A percentile compares a stretch with the other conserved stretches of the same genome.
Conservation (phyloP, 768 basidiomycete species). For the Tricholoma furcatifolium region DNA sequence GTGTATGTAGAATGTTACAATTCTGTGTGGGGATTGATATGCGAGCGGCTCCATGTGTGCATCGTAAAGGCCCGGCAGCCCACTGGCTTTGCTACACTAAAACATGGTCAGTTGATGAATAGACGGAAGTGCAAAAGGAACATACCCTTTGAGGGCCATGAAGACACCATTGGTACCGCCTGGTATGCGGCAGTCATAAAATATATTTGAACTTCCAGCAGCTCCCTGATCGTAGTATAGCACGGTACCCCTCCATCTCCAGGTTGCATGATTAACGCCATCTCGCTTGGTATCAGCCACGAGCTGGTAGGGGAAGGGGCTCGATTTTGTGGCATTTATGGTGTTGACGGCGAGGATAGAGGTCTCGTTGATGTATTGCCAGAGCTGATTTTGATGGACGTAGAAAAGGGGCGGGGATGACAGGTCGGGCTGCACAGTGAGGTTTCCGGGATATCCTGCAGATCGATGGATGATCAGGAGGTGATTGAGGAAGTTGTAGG, state of each 20-base stretch:
- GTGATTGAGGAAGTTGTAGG: background rate
- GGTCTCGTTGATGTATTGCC: conserved; percentile 54
- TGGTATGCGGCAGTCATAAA: conserved; percentile 37
- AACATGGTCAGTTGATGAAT: background rate
- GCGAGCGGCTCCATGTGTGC: conserved; percentile 16
- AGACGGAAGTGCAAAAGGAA: conserved; percentile 7
- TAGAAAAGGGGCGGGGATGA: conserved; percentile 49
- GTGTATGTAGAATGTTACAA: background rate
- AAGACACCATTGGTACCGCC: conserved; percentile 44
- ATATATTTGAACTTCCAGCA: conserved; percentile 42
- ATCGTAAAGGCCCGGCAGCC: conserved; percentile 18
- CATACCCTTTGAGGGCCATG: conserved; percentile 47
- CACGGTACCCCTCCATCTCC: conserved; percentile 58
- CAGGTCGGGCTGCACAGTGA: conserved; percentile 38
- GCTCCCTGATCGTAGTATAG: conserved; percentile 48
- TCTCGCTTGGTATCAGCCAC: conserved; percentile 35
- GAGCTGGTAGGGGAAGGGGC: conserved; percentile 48
- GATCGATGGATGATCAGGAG: background rate
- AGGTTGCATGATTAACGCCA: conserved; percentile 42
- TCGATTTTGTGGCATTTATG: conserved; percentile 44
- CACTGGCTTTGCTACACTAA: conserved; percentile 33
- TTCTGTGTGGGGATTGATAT: conserved; percentile 9
- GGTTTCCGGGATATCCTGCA: conserved; percentile 46
- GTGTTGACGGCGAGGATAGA: conserved; percentile 55
- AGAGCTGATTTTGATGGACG: conserved; percentile 49